These are phyloP conservation scores for Penicillium egyptiacum DNA, from an alignment of 495 filamentous ascomycete genomes.

Conservation along the genomic window DNA sequence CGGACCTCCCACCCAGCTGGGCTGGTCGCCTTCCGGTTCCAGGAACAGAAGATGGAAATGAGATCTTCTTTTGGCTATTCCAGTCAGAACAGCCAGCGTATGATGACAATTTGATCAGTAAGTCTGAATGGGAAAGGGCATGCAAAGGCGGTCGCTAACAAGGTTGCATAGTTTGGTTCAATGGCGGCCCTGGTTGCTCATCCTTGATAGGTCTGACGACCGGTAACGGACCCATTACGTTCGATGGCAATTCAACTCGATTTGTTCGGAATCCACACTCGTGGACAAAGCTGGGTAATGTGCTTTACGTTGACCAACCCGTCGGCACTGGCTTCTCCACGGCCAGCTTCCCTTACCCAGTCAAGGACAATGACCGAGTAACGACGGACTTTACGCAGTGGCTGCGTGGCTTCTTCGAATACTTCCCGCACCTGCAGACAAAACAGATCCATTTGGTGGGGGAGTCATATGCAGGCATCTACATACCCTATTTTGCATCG, in stretches of 20 bases:
- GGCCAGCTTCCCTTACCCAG: constrained; percentile 33
- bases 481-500: constrained; percentile 43
- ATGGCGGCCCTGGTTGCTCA: constrained; percentile 68
- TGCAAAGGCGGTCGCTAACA: not conserved
- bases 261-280: constrained; percentile 35
- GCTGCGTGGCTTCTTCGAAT: constrained; percentile 38
- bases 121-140: constrained; percentile 1
- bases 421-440: constrained; percentile 33
- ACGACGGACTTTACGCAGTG: constrained; percentile 38
- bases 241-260: constrained; percentile 29
- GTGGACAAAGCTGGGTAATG: constrained; percentile 42
- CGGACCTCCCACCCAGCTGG: constrained; percentile 39
- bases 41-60: constrained; percentile 30
- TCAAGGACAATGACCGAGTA: constrained; percentile 29
- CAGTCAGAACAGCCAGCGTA: constrained; percentile 32
- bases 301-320: constrained; percentile 47
- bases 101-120: constrained; percentile 42
- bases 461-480: constrained; percentile 45
- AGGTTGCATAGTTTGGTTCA: constrained; percentile 56
- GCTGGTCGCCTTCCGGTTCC: constrained; percentile 42
- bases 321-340: constrained; percentile 42
- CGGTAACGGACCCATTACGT: constrained; percentile 34
- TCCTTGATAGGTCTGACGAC: constrained; percentile 60
- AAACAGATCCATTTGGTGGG: constrained; percentile 44
- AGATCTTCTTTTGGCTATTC: constrained; percentile 47